Evolutionary conservation across 2,329 filamentous ascomycete genomes (phyloP).

Genomic region (Beauveria medogensis): DNA sequence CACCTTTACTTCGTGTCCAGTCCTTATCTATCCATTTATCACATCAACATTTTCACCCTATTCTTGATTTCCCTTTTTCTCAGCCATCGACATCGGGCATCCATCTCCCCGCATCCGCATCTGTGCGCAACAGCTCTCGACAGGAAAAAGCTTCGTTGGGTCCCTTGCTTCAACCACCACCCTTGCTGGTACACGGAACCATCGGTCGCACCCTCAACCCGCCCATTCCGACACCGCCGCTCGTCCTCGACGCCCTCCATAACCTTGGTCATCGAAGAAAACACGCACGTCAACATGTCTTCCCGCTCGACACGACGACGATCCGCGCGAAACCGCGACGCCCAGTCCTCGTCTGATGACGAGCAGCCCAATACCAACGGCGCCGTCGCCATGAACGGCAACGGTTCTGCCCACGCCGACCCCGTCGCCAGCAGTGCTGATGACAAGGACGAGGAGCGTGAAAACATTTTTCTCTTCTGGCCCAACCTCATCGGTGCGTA

Average conservation of each 20-base stretch:
- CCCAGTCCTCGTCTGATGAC: constrained; percentile 5
- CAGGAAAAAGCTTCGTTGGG: background rate
- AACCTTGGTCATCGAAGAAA: too few species aligned
- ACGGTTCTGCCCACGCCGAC: constrained; percentile 31
- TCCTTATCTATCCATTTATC: constrained; percentile 4
- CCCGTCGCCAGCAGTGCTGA: constrained; percentile 22
- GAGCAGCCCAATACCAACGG: background rate
- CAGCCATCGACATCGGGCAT: background rate
- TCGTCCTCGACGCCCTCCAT: background rate
- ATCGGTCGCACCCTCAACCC: background rate
- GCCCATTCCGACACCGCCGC: background rate
- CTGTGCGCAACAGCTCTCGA: background rate
- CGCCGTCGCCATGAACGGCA: constrained; percentile 33
- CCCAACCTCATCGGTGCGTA: constrained; percentile 71
- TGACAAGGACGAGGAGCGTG: constrained; percentile 31
- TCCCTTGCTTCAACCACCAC: background rate
- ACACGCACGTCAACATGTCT: constrained; percentile 24
- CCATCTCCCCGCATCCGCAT: background rate
- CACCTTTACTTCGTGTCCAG: constrained; percentile 4
- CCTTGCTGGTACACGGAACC: background rate
- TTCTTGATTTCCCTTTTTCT: constrained; percentile 2
- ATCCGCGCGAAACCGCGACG: constrained; percentile 24
- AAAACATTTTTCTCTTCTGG: constrained; percentile 77
- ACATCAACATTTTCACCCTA: background rate
- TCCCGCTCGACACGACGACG: constrained; percentile 31